These are phyloP conservation scores for Psophocarpus tetragonolobus DNA, from an alignment of 306 rosid species.

Conservation along the genomic window DNA sequence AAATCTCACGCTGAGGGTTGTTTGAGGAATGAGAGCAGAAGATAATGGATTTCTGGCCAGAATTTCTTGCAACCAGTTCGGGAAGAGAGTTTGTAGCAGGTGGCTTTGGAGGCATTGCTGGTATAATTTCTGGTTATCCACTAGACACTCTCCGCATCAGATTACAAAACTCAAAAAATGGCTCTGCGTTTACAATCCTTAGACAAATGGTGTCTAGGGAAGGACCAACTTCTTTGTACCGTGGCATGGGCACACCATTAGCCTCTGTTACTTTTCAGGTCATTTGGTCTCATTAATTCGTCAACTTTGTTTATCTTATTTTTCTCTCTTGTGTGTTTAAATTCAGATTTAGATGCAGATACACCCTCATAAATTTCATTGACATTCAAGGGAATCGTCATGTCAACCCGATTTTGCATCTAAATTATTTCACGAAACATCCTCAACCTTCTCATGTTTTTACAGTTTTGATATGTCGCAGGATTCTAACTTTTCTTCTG, in stretches of 20 bases:
- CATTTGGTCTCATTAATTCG: not conserved
- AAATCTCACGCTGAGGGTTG: not conserved
- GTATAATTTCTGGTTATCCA: constrained; percentile 78
- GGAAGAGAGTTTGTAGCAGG: constrained; percentile 93
- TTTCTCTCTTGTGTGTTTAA: not conserved
- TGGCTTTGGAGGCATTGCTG: constrained; percentile 88
- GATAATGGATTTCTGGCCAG: constrained; percentile 82
- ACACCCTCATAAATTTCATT: not conserved
- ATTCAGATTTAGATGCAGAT: not conserved
- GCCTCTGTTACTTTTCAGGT: constrained; percentile 94
- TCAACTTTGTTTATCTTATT: not conserved
- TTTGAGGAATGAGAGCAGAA: constrained; percentile 40
- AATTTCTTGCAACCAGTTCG: constrained; percentile 73
- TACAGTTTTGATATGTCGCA: not conserved
- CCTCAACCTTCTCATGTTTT: not conserved
- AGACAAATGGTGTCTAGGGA: constrained; percentile 51
- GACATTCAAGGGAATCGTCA: constrained; percentile 17
- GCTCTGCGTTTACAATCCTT: constrained; percentile 62
- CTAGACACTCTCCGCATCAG: constrained; percentile 74
- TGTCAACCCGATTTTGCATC: constrained; percentile 2
- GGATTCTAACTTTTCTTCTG: constrained; percentile 5
- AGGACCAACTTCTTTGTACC: constrained; percentile 73
- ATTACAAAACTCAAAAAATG: constrained; percentile 55
- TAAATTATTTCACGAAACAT: not conserved
- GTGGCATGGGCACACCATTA: constrained; percentile 88